phyloP scores from a whole-genome alignment of 768 basidiomycete species.

The Fomitopsis serialis region DNA sequence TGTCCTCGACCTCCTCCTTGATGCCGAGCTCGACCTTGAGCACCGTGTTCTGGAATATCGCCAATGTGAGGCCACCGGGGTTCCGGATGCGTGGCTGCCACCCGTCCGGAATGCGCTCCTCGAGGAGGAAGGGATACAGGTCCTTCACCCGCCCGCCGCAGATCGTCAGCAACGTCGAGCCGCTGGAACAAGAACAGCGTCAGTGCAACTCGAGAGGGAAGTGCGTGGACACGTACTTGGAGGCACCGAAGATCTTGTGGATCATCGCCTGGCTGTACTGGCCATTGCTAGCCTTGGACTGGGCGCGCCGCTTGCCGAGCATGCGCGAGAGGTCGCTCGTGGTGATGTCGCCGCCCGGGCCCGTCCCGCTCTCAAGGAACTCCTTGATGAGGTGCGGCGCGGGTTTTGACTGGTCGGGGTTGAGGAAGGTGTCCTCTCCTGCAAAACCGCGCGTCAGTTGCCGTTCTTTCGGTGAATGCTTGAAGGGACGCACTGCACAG shows the following conservation, averaged over 20 bases:
- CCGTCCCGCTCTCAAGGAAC: constrained; percentile 53
- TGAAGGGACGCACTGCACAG: constrained; percentile 50
- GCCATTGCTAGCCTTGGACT: constrained; percentile 47
- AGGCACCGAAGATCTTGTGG: constrained; percentile 61
- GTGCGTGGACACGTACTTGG: constrained; percentile 40
- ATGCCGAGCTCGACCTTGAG: constrained; percentile 26
- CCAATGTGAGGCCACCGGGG: constrained; percentile 54
- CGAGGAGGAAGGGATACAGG: constrained; percentile 48
- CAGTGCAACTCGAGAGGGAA: not conserved
- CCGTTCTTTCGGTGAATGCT: too few species aligned
- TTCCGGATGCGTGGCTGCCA: constrained; percentile 63
- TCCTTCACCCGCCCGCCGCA: constrained; percentile 62
- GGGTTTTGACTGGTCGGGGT: constrained; percentile 52
- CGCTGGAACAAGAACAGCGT: constrained; percentile 29
- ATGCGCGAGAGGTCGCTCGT: constrained; percentile 51
- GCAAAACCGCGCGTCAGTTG: not conserved
- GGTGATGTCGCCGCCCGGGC: constrained; percentile 46
- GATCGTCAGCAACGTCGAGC: constrained; percentile 56
- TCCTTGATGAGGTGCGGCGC: constrained; percentile 42
- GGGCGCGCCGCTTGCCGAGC: constrained; percentile 55
- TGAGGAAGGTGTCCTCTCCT: constrained; percentile 49
- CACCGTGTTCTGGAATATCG: constrained; percentile 41
- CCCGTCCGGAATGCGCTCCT: constrained; percentile 65
- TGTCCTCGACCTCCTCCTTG: constrained; percentile 20
- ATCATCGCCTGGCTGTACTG: constrained; percentile 43